phyloP scores from a whole-genome alignment of 768 basidiomycete genomes.

The Russula earlei region DNA sequence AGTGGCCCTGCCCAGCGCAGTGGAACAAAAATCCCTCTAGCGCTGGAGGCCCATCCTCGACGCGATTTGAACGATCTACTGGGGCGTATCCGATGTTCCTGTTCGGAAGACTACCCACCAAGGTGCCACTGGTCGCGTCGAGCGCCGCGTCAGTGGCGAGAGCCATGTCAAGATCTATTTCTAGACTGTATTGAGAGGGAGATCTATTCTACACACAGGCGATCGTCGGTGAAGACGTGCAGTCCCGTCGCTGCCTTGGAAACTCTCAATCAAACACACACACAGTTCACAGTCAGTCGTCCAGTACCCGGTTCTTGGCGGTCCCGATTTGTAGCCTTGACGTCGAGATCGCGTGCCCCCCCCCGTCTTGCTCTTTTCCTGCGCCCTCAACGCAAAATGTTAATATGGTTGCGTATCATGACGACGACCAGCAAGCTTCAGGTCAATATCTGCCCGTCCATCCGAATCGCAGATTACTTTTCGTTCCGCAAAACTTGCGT shows the following conservation, averaged over 20 bases:
- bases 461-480: neutral
- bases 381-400: too few relatives aligned
- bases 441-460: neutral
- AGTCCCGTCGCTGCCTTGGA: conserved; percentile 4
- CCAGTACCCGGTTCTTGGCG: conserved; percentile 3
- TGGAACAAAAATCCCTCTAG: neutral
- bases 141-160: neutral
- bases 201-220: neutral
- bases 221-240: neutral
- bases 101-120: neutral
- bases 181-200: neutral
- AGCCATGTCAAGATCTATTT: neutral
- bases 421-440: neutral
- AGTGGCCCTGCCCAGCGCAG: neutral
- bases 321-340: neutral
- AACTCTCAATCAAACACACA: neutral
- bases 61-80: neutral
- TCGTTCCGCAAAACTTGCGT: neutral
- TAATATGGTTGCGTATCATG: too few relatives aligned
- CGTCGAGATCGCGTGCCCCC: neutral
- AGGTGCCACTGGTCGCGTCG: neutral
- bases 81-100: neutral
- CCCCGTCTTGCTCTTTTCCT: too few relatives aligned
- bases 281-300: neutral
- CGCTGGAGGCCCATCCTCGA: neutral